Evolutionary conservation across 2,329 filamentous ascomycete genomes (phyloP).

Genomic region (Alternaria sp.): DNA sequence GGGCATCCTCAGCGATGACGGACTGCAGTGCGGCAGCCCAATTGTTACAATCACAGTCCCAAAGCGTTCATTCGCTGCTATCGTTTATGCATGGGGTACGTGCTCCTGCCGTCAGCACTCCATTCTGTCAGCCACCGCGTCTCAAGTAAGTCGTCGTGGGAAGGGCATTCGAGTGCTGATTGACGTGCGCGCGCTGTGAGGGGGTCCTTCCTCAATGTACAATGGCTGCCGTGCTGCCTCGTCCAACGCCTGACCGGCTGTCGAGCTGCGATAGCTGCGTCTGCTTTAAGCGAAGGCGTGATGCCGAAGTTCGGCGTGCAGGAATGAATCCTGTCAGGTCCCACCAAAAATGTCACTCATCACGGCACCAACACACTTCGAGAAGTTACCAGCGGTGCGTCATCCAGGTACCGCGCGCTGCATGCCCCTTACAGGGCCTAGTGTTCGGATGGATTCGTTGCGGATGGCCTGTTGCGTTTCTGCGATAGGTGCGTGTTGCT

Average conservation of each 20-base stretch:
- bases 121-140: conserved; percentile 16
- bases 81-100: conserved; percentile 9
- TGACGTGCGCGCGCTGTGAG: not conserved
- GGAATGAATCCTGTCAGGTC: conserved; percentile 8
- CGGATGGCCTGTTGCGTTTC: conserved; percentile 26
- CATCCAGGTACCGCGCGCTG: conserved; percentile 43
- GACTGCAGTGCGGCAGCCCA: conserved; percentile 8
- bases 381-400: conserved; percentile 28
- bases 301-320: conserved; percentile 17
- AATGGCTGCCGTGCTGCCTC: not conserved
- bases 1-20: conserved; percentile 13
- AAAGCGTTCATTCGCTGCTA: conserved; percentile 7
- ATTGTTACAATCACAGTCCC: not conserved
- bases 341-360: conserved; percentile 21
- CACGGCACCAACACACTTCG: conserved; percentile 20
- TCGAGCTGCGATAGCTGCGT: not conserved
- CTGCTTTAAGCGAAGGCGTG: not conserved
- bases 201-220: not conserved
- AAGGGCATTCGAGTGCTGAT: not conserved
- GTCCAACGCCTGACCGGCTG: not conserved
- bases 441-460: conserved; percentile 18
- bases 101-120: conserved; percentile 25
- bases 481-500: conserved; percentile 27
- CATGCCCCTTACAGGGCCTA: conserved; percentile 41
- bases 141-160: conserved; percentile 6